Base-by-base conservation (phyloP, 1,284 basidiomycete species). In the Cerioporus squamosus region DNA sequence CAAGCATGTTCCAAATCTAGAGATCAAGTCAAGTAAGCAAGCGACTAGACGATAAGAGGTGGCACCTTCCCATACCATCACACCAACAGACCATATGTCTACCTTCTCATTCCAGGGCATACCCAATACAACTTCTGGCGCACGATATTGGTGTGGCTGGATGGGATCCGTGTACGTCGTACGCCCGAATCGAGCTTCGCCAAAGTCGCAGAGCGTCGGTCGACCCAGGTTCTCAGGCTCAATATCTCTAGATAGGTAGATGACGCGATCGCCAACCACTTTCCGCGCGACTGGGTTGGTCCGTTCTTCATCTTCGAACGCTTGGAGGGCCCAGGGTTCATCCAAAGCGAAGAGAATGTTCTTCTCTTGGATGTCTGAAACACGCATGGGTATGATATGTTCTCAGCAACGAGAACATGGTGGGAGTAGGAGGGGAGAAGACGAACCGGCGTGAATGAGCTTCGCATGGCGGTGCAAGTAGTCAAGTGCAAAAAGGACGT, bases 1-100 rank as follows among this genome's bases (percentile, higher is more conserved):
- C 59, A 18, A 67, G 51, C 52, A 67, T 52, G 51, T 67, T 53
- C 65, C 65, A 68, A 31, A 68, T 62, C 65, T 67, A 39, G 20
- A 14, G 18, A 5, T 22, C 23, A 15, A 8, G 6, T 17, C 45
- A 9, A 53, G 43, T n/a, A 42, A n/a, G n/a, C 42, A 22, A 39
- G 29, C 39, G 18, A 22, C 17, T 5, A 46, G n/a, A 6, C n/a
- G 2, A 31, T n/a, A n/a, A 12, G 20, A 42, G n/a, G 40, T 5
- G 43, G 23, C 17, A 12, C 17, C 8, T 14, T 10, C 59, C 44
- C 42, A 31, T 48, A 72, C 70, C 65, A 71, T 49, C 22, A 61
- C 58, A 7, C 67, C 67, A 39, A 71, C 45, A 18, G 64, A 65
- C 68, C 71, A 72, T 7, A 72, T 66, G 51, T 72, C 71, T 17